Evolutionary conservation across 1,284 basidiomycete species (phyloP), one percentile per base, ranked within the genome.

Genomic region (Irpex lacteus): DNA sequence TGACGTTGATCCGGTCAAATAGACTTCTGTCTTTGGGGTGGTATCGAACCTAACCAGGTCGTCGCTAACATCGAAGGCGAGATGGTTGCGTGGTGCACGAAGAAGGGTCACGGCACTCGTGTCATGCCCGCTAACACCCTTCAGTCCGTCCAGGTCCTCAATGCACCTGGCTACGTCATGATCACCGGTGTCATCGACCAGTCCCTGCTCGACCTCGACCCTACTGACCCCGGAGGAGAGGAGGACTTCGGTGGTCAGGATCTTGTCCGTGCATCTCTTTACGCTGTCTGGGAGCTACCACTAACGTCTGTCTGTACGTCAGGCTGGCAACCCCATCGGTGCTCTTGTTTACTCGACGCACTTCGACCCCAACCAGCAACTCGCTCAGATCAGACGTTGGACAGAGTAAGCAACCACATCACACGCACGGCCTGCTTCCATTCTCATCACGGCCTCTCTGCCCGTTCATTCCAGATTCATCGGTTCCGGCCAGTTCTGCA

Each of bases 41-140:
- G 88, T 32, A 80, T 72, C 2, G 73, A 74, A 26, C 74, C 73
- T 26, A 76, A 74, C 65, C 77, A 80, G 36, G 77, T 79, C 15
- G 85, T 93, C 62, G 89, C 82, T 21, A 80, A 90, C 67, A 82
- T 84, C 4, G 91, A 93, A 74, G 84, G 80, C 47, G 79, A 86
- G 72, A 87, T 85, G 67, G 87, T 93, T 18, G 86, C 89, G 0
- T 93, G 85, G 85, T 94, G 91, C 78, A 89, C 89, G 40, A 87
- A 85, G 72, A 80, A 83, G 59, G 85, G 87, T 15, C 82, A 82
- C 63, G 90, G 90, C 6, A 80, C 87, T 0, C 88, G 90, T 59
- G 73, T 83, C 37, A 89, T 92, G 26, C 88, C 88, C 55, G 75
- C 81, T 15, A 86, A 86, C 26, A 79, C 88, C 5, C 77, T 92